Evolutionary conservation across 2,329 filamentous ascomycete species (phyloP).

Genomic region (Pseudogymnoascus pannorum): DNA sequence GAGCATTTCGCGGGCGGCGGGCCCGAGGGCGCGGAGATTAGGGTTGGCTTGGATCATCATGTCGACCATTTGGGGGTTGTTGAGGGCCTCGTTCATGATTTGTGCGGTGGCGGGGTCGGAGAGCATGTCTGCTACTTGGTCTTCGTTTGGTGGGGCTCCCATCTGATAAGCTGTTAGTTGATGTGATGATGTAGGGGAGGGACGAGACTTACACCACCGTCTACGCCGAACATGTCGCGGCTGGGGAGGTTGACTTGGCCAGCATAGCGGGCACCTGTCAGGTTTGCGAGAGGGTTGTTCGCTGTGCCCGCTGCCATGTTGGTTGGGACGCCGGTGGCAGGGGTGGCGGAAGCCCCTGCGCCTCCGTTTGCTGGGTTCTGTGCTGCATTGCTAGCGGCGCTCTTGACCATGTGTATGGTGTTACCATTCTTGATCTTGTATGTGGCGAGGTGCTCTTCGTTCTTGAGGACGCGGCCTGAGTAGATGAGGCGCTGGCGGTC

Average conservation of each 20-base stretch:
- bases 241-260: constrained; percentile 85
- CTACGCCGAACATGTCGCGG: constrained; percentile 82
- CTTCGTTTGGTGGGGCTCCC: constrained; percentile 76
- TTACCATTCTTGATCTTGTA: constrained; percentile 97
- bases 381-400: constrained; percentile 63
- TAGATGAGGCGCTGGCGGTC: constrained; percentile 95
- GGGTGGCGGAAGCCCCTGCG: constrained; percentile 35
- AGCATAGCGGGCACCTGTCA: constrained; percentile 90
- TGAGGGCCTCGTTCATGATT: constrained; percentile 87
- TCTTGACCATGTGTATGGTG: constrained; percentile 94
- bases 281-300: constrained; percentile 80
- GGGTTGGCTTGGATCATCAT: constrained; percentile 93
- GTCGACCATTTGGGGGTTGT: constrained; percentile 90
- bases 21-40: constrained; percentile 62
- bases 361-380: constrained; percentile 43
- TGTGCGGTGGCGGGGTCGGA: constrained; percentile 81
- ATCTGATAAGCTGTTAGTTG: constrained; percentile 51
- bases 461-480: constrained; percentile 93
- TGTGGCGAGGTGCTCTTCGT: constrained; percentile 72
- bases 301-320: constrained; percentile 78
- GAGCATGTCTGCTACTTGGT: constrained; percentile 77
- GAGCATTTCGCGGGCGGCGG: constrained; percentile 74
- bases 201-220: constrained; percentile 70
- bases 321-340: constrained; percentile 55
- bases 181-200: not conserved